Base-by-base conservation (phyloP, 1,139 yeast species). In the Lodderomyces jiufengensis region DNA sequence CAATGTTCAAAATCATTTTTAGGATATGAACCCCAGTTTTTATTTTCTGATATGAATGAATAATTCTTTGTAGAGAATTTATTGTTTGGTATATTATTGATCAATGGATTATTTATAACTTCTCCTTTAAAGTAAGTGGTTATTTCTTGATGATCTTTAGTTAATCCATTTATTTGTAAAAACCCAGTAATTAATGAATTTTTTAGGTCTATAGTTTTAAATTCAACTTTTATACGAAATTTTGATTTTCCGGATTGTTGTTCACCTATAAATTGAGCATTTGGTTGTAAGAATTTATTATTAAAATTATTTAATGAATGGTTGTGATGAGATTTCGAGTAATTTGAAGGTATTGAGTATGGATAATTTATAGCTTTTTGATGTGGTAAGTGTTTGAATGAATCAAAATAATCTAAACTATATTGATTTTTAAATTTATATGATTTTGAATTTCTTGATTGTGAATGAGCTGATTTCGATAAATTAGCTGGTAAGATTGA, bases 41-140 rank as follows among this genome's bases (percentile, higher is more conserved):
- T 52, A 43, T 69, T 64, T 37, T 67, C 73, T 1, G 76, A 68
- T 24, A 61, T 46, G 40, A 70, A 70, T 27, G 69, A 59, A 45
- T 61, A 69, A 20, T 49, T 48, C 32, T 53, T 54, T n/a, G n/a
- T n/a, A n/a, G n/a, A n/a, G 31, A 51, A 36, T 33, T 51, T 49
- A 15, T 29, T 13, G 11, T 29, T 9, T 24, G 27, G 8, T 24
- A 32, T 50, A 47, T 27, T 16, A 14, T n/a, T 27, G 20, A 27
- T 12, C 33, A 66, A 50, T 49, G 77, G 57, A 71, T 80, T 44
- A 45, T 87, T 84, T 29, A 88, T 78, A 44, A 88, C 84, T 53
- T 85, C 95, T 4, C 90, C 94, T 49, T 80, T 86, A 62, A 90
- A 90, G 53, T 82, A 88, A 0, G 97, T 90, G 10, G 86, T 78